Evolutionary conservation across 208 protist genomes (phyloP).

Genomic region (Acanthamoeba divionensis): DNA sequence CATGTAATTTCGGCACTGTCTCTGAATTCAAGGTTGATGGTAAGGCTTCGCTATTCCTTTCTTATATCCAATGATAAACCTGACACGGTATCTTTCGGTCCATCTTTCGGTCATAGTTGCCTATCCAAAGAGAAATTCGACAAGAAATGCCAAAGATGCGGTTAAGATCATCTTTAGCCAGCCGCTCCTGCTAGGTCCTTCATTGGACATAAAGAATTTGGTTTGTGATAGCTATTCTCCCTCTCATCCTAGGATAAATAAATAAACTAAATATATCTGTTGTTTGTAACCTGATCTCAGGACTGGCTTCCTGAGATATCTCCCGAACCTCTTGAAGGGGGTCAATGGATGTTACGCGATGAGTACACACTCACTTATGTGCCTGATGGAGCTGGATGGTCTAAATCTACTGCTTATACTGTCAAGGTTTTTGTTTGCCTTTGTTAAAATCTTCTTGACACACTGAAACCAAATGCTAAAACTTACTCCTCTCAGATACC

Average conservation of each 20-base stretch:
- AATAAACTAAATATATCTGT: neutral
- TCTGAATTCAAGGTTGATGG: neutral
- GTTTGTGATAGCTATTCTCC: neutral
- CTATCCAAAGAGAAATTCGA: neutral
- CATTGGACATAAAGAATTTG: neutral
- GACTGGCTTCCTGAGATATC: neutral
- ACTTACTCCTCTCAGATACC: neutral
- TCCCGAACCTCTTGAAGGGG: slow-evolving; percentile 21
- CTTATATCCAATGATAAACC: neutral
- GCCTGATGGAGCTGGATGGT: neutral
- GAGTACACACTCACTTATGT: neutral
- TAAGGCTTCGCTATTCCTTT: neutral
- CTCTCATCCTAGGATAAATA: neutral
- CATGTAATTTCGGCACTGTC: slow-evolving; percentile 21
- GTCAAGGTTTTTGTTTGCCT: too few relatives aligned
- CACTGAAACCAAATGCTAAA: neutral
- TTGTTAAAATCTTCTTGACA: neutral
- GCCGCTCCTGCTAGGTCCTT: neutral
- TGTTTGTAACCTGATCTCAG: neutral
- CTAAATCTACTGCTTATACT: too few relatives aligned
- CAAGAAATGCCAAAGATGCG: neutral
- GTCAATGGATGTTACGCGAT: neutral
- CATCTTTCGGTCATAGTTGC: too few relatives aligned
- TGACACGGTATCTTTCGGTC: too few relatives aligned
- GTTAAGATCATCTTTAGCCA: slow-evolving; percentile 31